Percentiles rank a stretch among this genome's conserved stretches.
phyloP scores from a whole-genome alignment of 495 filamentous ascomycete genomes.

The Letharia lupina region DNA sequence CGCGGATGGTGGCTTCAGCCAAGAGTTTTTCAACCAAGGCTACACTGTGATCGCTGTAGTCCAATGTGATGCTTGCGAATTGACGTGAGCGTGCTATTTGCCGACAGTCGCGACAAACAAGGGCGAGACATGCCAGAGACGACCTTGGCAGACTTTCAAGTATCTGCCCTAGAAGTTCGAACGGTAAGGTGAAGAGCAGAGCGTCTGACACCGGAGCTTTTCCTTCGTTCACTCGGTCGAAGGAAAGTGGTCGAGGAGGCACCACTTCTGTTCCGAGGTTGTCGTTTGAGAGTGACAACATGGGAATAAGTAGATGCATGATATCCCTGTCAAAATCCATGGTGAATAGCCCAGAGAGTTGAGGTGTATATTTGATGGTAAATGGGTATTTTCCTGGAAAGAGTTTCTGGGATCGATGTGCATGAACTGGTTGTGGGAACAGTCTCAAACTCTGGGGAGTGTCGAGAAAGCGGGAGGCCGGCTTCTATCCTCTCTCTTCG shows the following conservation, averaged over 20 bases:
- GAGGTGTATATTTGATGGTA: no score
- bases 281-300: neutral
- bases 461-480: no score
- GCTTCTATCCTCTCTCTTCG: no score
- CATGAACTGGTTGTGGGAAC: no score
- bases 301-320: no score
- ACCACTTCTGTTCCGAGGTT: neutral
- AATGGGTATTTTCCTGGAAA: no score
- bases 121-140: conserved; percentile 14
- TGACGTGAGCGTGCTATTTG: conserved; percentile 15
- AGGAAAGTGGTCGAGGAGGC: neutral
- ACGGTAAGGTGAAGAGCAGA: neutral
- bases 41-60: conserved; percentile 7
- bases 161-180: neutral
- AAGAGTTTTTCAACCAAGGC: neutral
- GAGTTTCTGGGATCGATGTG: no score
- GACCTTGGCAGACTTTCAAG: neutral
- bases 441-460: no score
- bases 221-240: neutral
- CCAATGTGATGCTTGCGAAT: conserved; percentile 11
- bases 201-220: neutral
- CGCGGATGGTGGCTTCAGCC: neutral
- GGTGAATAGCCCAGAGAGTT: no score
- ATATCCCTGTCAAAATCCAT: no score
- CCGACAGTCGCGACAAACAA: conserved; percentile 14